A percentile compares a stretch with the other conserved stretches of the same genome.
These are phyloP conservation scores for Synchytrium microbalum DNA, from an alignment of 371 early-diverging fungal genomes.

Conservation along the genomic window DNA sequence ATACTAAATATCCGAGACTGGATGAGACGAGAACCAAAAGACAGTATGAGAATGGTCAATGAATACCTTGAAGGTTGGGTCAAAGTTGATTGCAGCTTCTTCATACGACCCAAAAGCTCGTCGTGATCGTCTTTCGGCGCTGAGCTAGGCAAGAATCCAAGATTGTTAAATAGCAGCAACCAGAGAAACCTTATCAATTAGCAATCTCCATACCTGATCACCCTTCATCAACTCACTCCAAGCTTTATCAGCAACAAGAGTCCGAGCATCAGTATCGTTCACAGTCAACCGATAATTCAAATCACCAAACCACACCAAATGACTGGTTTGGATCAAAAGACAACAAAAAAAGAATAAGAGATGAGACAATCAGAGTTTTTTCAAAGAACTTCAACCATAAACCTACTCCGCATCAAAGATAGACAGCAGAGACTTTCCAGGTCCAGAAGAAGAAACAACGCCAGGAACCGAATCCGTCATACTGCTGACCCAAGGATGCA, in stretches of 20 bases:
- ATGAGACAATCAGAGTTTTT: neutral
- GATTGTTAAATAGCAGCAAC: neutral
- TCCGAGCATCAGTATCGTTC: conserved; percentile 22
- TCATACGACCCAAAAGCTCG: conserved; percentile 32
- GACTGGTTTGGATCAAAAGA: conserved; percentile 30
- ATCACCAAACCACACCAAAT: conserved; percentile 89
- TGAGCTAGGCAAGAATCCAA: conserved; percentile 16
- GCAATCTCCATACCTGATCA: conserved; percentile 29
- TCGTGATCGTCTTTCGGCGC: conserved; percentile 17
- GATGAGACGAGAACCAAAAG: conserved; percentile 33
- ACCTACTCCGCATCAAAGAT: conserved; percentile 65
- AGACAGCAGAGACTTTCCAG: conserved; percentile 30
- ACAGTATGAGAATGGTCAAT: neutral
- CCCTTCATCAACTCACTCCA: conserved; percentile 46
- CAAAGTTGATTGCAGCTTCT: conserved; percentile 34
- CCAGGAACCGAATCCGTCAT: conserved; percentile 11
- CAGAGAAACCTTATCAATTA: too few species aligned
- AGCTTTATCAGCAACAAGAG: conserved; percentile 37
- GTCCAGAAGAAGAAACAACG: neutral
- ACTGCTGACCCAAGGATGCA: conserved; percentile 33
- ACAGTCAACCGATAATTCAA: conserved; percentile 84
- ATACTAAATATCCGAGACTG: too few species aligned
- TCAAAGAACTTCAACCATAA: neutral
- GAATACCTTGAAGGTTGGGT: conserved; percentile 35
- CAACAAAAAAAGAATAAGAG: neutral